Evolutionary conservation across 225 moss, liverwort and hornwort genomes (phyloP), one percentile per base, ranked within the genome.

Genomic region (Antitrichia curtipendula): DNA sequence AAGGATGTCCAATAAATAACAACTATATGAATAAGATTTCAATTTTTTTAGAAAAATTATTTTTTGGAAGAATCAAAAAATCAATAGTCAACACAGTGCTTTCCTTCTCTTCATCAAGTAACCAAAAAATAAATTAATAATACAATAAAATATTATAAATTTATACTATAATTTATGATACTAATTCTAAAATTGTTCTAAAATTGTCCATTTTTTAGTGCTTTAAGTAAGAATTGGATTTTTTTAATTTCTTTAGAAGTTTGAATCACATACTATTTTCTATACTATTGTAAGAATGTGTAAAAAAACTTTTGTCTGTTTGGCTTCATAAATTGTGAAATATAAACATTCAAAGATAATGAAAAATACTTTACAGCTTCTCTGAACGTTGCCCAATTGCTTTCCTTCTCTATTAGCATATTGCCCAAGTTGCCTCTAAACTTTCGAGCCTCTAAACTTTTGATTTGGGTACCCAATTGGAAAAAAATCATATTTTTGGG

Each of bases 311-410:
- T 23, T 0, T 38, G 1, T 0, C 40, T 22, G 24, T 40, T 68
- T 24, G 23, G 13, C 13, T 38, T 38, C 1, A 23, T 13, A 23
- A 4, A 38, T 38, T 68, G 38, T 1, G 0, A 68, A 2, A 23
- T 38, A 38, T 7, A 23, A 68, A 10, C 0, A 1, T 13, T 38
- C 23, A 38, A 38, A 13, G 8, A 23, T 38, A 68, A n/a, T 68
- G 1, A 2, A 68, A 23, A 68, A 13, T 7, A 11, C 38, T 23
- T 68, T 3, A 38, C 0, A 68, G 2, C 13, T 68, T n/a, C n/a
- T n/a, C n/a, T n/a, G n/a, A n/a, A n/a, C n/a, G n/a, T n/a, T 68
- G 68, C 38, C 4, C 4, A 0, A 34, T 3, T 64, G 3, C 17
- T 64, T 65, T 2, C 19, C 18, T 19, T n/a, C 6, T 20, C 20